Evolutionary conservation across 2,329 filamentous ascomycete species (phyloP).

Genomic region (Aschersonia sp.): DNA sequence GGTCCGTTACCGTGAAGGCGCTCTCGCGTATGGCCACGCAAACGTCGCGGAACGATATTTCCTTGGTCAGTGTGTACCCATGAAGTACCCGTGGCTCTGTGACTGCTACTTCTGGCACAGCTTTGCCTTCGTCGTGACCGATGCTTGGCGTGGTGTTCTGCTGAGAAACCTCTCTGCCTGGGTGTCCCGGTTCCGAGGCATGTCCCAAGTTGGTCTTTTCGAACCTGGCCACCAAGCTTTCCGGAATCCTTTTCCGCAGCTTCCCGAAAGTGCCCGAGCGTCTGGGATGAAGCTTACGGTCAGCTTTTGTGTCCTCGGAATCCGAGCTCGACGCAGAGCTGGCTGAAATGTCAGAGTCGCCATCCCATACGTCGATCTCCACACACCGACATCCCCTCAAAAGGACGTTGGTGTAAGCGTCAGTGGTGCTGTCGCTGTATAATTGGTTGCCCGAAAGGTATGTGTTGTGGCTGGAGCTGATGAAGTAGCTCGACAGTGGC

Average conservation of each 20-base stretch:
- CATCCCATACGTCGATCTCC: slow-evolving; percentile 93
- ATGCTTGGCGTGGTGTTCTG: not conserved
- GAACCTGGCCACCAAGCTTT: slow-evolving; percentile 27
- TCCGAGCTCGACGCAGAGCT: slow-evolving; percentile 37
- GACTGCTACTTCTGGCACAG: slow-evolving; percentile 14
- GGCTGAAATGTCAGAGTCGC: slow-evolving; percentile 50
- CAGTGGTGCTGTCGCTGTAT: slow-evolving; percentile 71
- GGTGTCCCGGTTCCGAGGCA: slow-evolving; percentile 20
- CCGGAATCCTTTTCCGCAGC: slow-evolving; percentile 25
- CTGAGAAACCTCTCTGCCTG: slow-evolving; percentile 2
- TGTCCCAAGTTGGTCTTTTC: slow-evolving; percentile 32
- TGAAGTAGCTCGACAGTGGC: slow-evolving; percentile 81
- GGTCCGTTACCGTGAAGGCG: slow-evolving; percentile 58
- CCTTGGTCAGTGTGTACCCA: slow-evolving; percentile 80
- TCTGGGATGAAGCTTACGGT: slow-evolving; percentile 33
- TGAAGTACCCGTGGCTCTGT: slow-evolving; percentile 69
- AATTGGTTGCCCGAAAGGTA: slow-evolving; percentile 85
- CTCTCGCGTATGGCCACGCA: slow-evolving; percentile 66
- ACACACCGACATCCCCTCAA: slow-evolving; percentile 79
- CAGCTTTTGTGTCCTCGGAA: slow-evolving; percentile 30
- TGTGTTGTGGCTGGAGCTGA: slow-evolving; percentile 91
- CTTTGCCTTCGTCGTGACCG: slow-evolving; percentile 4
- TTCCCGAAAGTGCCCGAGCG: slow-evolving; percentile 46
- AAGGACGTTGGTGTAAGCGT: slow-evolving; percentile 74
- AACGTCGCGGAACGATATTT: slow-evolving; percentile 74